Base-by-base conservation (phyloP, 1,139 yeast genomes). In the Saccharomyces hybrid region DNA sequence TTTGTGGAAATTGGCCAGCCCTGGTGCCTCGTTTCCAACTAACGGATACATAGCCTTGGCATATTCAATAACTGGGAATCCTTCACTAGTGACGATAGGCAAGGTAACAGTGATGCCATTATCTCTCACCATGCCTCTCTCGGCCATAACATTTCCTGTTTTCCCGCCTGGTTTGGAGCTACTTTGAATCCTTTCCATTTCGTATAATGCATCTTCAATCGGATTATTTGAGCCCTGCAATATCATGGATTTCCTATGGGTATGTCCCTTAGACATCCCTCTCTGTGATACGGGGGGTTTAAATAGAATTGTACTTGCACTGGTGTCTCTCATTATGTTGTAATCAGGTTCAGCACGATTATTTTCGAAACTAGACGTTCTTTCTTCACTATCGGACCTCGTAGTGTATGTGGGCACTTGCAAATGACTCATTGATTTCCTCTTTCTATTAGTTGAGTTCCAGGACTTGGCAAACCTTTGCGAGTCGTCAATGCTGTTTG, bases 391-490 rank as follows among this genome's bases (percentile, higher is more conserved):
- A 34, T 48, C 50, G 27, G 21, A 42, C 28, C 54, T 51, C 26
- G 38, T 24, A 44, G 50, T 50, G 31, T 44, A 38, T 38, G 48
- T 31, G 47, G 50, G 52, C 8, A 55, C 49, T 24, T 57, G 57
- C 21, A 62, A 51, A 42, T 62, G 58, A 51, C 58, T 63, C 58
- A 67, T 61, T 9, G 71, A 68, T 56, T 67, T 68, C 21, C 71
- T 51, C 52, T 54, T 64, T 62, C 58, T 70, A 53, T 67, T 65
- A 4, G 63, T 59, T 9, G 71, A 67, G 51, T 68, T 68, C 71
- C 71, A 68, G 3, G 71, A 68, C 54, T 67, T 67, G 11, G 68
- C 70, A 58, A 67, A 66, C 42, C 71, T 60, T 54, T 66, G 69
- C 2, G 67, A 65, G 27, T 68, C 71, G 52, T 64, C 69, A 14